These are phyloP conservation scores for Yueomyces sinensis DNA, from an alignment of 805 yeast species.

Conservation along the genomic window DNA sequence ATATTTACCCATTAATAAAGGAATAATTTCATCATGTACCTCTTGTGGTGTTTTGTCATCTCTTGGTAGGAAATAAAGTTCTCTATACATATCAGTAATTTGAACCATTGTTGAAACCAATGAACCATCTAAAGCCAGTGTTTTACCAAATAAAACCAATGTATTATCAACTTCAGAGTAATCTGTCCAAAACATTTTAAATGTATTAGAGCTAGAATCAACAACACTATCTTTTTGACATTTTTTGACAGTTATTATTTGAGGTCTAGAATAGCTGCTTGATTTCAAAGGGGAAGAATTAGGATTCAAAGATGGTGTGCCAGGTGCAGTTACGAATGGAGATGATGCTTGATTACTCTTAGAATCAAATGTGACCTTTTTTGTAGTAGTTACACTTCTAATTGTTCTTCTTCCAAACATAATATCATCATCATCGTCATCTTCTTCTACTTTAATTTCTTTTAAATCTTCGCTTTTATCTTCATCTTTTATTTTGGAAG, in stretches of 20 bases:
- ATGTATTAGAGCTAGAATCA: conserved; percentile 30
- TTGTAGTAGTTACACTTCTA: conserved; percentile 16
- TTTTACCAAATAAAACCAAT: conserved; percentile 70
- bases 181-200: conserved; percentile 84
- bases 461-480: not conserved
- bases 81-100: conserved; percentile 53
- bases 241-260: conserved; percentile 7
- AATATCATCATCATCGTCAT: conserved; percentile 22
- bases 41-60: conserved; percentile 44
- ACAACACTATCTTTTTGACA: conserved; percentile 21
- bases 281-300: not conserved
- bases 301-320: conserved; percentile 12
- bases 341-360: conserved; percentile 13
- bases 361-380: conserved; percentile 16
- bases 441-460: conserved; percentile 25
- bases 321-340: conserved; percentile 24
- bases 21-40: conserved; percentile 65
- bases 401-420: conserved; percentile 18
- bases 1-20: conserved; percentile 46
- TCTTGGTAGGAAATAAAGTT: conserved; percentile 68
- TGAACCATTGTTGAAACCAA: conserved; percentile 68
- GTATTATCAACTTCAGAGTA: conserved; percentile 64
- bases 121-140: conserved; percentile 42
- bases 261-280: conserved; percentile 1
- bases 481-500: conserved; percentile 1